These are phyloP conservation scores for Pascua guehoae DNA, from an alignment of 1,284 basidiomycete genomes.

Conservation along the genomic window DNA sequence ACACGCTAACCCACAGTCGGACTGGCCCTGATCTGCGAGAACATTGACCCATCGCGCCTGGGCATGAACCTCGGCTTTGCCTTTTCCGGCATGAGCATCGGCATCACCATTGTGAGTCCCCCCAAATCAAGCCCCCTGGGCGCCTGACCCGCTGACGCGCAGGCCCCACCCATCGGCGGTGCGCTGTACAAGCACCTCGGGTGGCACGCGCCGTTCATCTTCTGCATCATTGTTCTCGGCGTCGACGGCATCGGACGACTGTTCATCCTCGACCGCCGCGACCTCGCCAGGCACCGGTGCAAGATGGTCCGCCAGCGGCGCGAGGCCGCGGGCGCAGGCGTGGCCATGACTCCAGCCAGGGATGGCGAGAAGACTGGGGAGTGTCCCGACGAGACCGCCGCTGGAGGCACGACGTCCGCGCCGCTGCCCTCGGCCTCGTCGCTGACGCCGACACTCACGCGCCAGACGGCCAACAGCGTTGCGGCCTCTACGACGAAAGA, in stretches of 20 bases:
- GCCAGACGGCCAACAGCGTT: too few species aligned
- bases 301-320: too few species aligned
- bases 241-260: conserved; percentile 60
- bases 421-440: background rate
- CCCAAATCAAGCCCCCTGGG: too few species aligned
- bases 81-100: conserved; percentile 65
- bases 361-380: too few species aligned
- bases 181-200: conserved; percentile 64
- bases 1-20: conserved; percentile 5
- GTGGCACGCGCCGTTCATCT: conserved; percentile 70
- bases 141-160: too few species aligned
- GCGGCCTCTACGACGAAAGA: background rate
- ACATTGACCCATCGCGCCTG: conserved; percentile 58
- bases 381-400: background rate
- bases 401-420: too few species aligned
- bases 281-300: background rate
- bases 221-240: conserved; percentile 59
- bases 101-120: conserved; percentile 38
- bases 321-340: too few species aligned
- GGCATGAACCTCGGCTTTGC: conserved; percentile 70
- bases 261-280: conserved; percentile 49
- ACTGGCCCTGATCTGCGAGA: conserved; percentile 57
- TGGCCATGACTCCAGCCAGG: too few species aligned
- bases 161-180: conserved; percentile 63
- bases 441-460: background rate